Evolutionary conservation across 2,329 filamentous ascomycete genomes (phyloP).

Genomic region (Hymenoscyphus albidus): DNA sequence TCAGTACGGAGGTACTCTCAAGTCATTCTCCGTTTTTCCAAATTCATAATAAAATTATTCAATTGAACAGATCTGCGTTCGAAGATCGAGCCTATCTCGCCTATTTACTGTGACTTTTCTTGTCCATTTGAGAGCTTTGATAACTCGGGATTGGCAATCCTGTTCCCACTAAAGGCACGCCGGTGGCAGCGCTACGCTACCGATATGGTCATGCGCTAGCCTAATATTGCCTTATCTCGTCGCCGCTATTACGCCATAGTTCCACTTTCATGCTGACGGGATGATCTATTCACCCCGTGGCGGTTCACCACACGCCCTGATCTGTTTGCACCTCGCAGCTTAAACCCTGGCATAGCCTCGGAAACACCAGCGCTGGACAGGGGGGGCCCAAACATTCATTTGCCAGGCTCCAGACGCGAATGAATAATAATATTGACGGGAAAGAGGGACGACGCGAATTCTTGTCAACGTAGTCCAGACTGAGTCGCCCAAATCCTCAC

Average conservation of each 20-base stretch:
- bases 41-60: no score
- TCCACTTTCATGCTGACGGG: neutral
- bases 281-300: neutral
- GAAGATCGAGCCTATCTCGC: no score
- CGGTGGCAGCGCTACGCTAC: neutral
- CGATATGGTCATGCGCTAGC: neutral
- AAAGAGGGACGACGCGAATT: neutral
- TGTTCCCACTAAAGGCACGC: neutral
- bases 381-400: constrained; percentile 1
- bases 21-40: no score
- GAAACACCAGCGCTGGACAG: neutral
- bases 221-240: neutral
- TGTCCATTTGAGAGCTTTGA: no score
- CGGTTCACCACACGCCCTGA: neutral
- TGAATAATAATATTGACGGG: constrained; percentile 1
- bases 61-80: no score
- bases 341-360: neutral
- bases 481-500: neutral
- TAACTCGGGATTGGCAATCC: neutral
- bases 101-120: no score
- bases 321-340: neutral
- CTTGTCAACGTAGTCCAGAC: neutral
- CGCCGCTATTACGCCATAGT: neutral
- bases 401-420: constrained; percentile 4
- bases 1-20: no score